Evolutionary conservation across 2,329 filamentous ascomycete genomes (phyloP), one percentile per base, ranked within the genome.

Genomic region (Phoma herbarum): DNA sequence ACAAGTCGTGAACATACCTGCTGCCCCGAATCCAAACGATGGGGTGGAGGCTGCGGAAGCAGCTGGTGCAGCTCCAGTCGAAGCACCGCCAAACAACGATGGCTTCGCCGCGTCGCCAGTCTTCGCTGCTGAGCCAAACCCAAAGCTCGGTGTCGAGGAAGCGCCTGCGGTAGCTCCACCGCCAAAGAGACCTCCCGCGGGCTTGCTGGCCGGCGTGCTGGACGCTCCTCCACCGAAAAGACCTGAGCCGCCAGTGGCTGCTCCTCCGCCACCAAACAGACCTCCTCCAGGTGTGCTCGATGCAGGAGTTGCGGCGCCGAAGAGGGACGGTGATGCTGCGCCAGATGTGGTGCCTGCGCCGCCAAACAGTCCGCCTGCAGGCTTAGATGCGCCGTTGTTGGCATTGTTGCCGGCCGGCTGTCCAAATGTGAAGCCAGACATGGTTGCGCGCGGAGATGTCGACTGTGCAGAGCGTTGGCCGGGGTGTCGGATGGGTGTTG

Each of bases 371-470:
- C 45, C 45, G 6, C 56, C 41, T 12, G 74, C 63, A 28, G 74
- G 60, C 57, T 73, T 72, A 1, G 74, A 66, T 31, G 71, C 68
- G 59, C 59, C 69, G 45, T 65, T 58, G 49, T 60, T 57, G 43
- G 49, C 59, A 44, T 57, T 63, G 53, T 49, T 60, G 57, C 56
- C 49, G 51, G 50, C 47, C 33, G 56, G 45, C 56, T 49, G 29
- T 54, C 78, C 78, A 50, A 79, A 83, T 20, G 59, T 73, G 59
- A 74, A 75, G 25, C 63, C 62, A 39, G 71, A 60, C 70, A 73
- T 75, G 47, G 59, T 63, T 48, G 63, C 44, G 62, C 55, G 61
- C 39, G 60, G 46, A n/a, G 52, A 52, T 6, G 28, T 33, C n/a
- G 41, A 23, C 33, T 44, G 37, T 26, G 33, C 46, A 46, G 6